Evolutionary conservation across 495 filamentous ascomycete genomes (phyloP).

Genomic region (Bombardia bombarda): DNA sequence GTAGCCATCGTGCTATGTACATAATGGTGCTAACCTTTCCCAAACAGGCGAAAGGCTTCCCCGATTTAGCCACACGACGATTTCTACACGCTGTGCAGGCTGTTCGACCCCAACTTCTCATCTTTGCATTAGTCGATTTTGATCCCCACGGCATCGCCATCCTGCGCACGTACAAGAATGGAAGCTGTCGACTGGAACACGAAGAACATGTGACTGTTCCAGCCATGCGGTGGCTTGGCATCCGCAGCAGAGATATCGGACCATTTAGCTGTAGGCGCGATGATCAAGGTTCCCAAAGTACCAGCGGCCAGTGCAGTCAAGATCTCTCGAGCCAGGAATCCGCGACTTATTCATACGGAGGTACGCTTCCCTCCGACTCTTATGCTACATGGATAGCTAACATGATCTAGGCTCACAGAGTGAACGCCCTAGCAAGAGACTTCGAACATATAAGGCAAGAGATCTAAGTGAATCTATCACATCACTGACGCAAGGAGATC

Average conservation of each 20-base stretch:
- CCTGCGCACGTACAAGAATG: conserved; percentile 77
- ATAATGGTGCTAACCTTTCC: not conserved
- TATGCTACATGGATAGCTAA: not conserved
- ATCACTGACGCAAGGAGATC: conserved; percentile 4
- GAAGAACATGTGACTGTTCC: conserved; percentile 54
- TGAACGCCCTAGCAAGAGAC: conserved; percentile 9
- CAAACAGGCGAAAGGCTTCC: conserved; percentile 78
- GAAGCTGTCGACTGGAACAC: conserved; percentile 65
- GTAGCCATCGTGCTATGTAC: not conserved
- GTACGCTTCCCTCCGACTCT: conserved; percentile 5
- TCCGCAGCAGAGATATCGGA: conserved; percentile 54
- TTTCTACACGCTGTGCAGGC: conserved; percentile 50
- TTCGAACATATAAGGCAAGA: not conserved
- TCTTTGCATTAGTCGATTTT: conserved; percentile 71
- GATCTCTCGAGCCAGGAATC: conserved; percentile 13
- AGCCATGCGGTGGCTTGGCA: conserved; percentile 63
- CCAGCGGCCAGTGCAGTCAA: conserved; percentile 11
- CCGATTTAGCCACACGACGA: conserved; percentile 71
- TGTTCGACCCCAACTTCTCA: conserved; percentile 29
- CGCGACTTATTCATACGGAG: not conserved
- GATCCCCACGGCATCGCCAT: conserved; percentile 86
- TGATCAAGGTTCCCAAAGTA: conserved; percentile 2
- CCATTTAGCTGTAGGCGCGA: not conserved
- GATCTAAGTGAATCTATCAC: conserved; percentile 1
- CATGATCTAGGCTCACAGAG: conserved; percentile 1